These are phyloP conservation scores for Cornus suecica DNA, from an alignment of 148 eudicot genomes.

Conservation along the genomic window DNA sequence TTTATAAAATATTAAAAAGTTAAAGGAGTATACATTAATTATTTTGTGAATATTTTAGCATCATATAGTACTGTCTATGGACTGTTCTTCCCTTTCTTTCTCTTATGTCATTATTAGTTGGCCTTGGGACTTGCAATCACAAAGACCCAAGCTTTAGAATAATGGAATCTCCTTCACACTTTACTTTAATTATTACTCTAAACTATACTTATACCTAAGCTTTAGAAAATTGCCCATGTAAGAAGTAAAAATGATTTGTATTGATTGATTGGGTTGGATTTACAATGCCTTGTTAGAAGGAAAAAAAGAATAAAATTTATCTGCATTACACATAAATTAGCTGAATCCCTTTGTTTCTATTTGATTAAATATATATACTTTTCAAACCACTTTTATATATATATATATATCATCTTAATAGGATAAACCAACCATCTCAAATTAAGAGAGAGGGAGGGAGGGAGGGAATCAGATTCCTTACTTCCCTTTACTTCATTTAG, in stretches of 20 bases:
- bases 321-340: constrained; percentile 4
- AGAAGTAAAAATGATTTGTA: constrained; percentile 20
- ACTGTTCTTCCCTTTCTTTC: constrained; percentile 22
- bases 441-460: constrained; percentile 15
- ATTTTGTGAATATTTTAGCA: neutral
- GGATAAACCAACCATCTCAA: constrained; percentile 13
- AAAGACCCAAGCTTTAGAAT: constrained; percentile 35
- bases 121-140: constrained; percentile 47
- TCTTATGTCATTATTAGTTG: constrained; percentile 47
- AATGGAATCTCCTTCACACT: constrained; percentile 21
- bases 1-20: no score
- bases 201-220: neutral
- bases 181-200: constrained; percentile 9
- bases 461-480: constrained; percentile 24
- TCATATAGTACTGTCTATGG: constrained; percentile 9
- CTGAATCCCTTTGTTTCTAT: constrained; percentile 3
- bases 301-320: neutral
- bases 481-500: constrained; percentile 6
- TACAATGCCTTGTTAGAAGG: constrained; percentile 2
- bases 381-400: no score
- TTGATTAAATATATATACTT: neutral
- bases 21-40: no score
- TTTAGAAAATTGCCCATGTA: neutral
- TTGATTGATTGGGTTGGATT: constrained; percentile 23
- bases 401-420: constrained; percentile 8